These are phyloP conservation scores for Erythrophleum fordii DNA, from an alignment of 306 rosid genomes.

Conservation along the genomic window DNA sequence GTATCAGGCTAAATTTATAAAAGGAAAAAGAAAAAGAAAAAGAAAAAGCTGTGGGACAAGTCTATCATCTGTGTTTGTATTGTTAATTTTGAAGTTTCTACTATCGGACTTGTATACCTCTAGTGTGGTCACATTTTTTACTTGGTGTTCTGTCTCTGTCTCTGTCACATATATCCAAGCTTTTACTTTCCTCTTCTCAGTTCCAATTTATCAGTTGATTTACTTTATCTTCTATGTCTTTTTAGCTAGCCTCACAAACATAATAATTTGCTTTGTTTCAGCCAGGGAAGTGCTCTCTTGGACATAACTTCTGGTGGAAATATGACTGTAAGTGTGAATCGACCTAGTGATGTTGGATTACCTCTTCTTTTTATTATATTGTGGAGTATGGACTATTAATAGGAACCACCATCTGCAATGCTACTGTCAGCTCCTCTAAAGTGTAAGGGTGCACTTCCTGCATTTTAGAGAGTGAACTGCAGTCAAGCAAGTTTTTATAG, in stretches of 20 bases:
- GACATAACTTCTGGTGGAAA: conserved; percentile 80
- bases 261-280: conserved; percentile 54
- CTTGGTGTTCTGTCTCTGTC: not conserved
- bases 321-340: conserved; percentile 75
- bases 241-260: conserved; percentile 21
- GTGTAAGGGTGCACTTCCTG: conserved; percentile 8
- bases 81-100: not conserved
- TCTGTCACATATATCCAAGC: conserved; percentile 3
- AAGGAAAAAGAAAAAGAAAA: not conserved
- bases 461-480: conserved; percentile 2
- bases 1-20: not conserved
- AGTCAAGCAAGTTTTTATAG: not conserved
- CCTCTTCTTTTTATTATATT: conserved; percentile 18
- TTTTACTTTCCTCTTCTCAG: conserved; percentile 11
- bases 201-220: conserved; percentile 21
- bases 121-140: not conserved
- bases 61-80: not conserved
- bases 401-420: not conserved
- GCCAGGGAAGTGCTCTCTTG: conserved; percentile 87
- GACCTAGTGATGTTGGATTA: conserved; percentile 11
- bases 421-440: not conserved
- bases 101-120: not conserved
- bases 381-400: not conserved
- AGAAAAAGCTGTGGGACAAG: not conserved
- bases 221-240: conserved; percentile 18